These are phyloP conservation scores for Myriangium duriaei DNA, from an alignment of 2,329 filamentous ascomycete genomes.

Conservation along the genomic window DNA sequence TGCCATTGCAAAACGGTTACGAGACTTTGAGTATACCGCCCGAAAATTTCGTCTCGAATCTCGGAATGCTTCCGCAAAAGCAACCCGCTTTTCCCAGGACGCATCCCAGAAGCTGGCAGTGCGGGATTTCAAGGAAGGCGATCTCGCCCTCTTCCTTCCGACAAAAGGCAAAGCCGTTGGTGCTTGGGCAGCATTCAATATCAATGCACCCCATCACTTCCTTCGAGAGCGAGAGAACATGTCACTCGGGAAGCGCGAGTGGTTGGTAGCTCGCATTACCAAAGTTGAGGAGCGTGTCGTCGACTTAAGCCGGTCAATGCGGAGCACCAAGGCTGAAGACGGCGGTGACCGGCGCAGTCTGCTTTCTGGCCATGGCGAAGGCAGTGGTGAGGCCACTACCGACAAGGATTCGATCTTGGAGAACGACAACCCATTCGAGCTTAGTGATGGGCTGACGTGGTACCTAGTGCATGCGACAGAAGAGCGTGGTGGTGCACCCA, in stretches of 20 bases:
- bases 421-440: conserved; percentile 92
- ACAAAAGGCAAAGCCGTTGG: conserved; percentile 89
- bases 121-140: conserved; percentile 89
- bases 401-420: conserved; percentile 32
- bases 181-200: conserved; percentile 97
- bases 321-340: conserved; percentile 19
- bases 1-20: conserved; percentile 74
- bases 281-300: conserved; percentile 89
- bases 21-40: conserved; percentile 84
- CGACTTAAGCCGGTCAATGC: conserved; percentile 45
- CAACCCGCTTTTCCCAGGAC: conserved; percentile 67
- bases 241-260: conserved; percentile 72
- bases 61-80: conserved; percentile 70
- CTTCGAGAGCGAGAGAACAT: conserved; percentile 85
- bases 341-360: conserved; percentile 15
- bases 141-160: conserved; percentile 84
- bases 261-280: conserved; percentile 88
- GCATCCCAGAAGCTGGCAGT: conserved; percentile 94
- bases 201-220: conserved; percentile 95
- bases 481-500: conserved; percentile 71
- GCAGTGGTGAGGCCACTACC: conserved; percentile 10
- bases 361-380: conserved; percentile 1
- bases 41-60: conserved; percentile 89
- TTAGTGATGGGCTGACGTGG: conserved; percentile 91
- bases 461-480: conserved; percentile 89